Base-by-base conservation (phyloP, 768 basidiomycete species). In the Calocybe cyanea region DNA sequence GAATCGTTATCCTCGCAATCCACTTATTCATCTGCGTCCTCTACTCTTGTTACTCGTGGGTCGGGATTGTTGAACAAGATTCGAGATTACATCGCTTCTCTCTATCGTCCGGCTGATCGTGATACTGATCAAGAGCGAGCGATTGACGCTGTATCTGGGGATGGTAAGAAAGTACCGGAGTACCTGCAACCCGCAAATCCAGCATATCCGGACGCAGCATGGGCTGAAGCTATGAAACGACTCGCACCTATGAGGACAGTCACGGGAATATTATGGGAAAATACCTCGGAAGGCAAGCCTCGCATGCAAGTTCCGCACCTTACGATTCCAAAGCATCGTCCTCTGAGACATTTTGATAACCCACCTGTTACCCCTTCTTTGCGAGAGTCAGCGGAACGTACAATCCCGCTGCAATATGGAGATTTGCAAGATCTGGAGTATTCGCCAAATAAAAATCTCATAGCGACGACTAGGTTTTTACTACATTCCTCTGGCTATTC, bases 391-490 rank as follows among this genome's bases (percentile, higher is more conserved):
- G 34, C 34, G 7, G 5, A 7, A 5, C 18, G 14, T 15, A 15
- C 34, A 5, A 19, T 15, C 14, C 34, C 5, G 7, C 14, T 39
- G 8, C 18, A 7, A 39, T 39, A 13, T 19, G 37, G 38, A 20
- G 18, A 11, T 17, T 13, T 46, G 13, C 25, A 46, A 36, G 49
- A 51, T 43, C 5, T 51, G 3, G 50, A 47, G 36, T 51, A 43
- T 28, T 51, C 41, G 5, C 45, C 46, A 14, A 21, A 32, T 7
- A 41, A 45, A 9, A 13, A 34, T 8, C n/a, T 37, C 10, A 30
- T 51, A 28, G 50, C 46, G 7, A 24, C 40, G 10, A 41, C 41
- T 31, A 38, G 35, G 41, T 38, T 24, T 30, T 21, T 2, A 17
- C 19, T 7, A 3, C n/a, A 23, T 34, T 38, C 7, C n/a, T 14